Conservation (phyloP, 2,329 filamentous ascomycete species). For the Myriosclerotinia duriaeana region DNA sequence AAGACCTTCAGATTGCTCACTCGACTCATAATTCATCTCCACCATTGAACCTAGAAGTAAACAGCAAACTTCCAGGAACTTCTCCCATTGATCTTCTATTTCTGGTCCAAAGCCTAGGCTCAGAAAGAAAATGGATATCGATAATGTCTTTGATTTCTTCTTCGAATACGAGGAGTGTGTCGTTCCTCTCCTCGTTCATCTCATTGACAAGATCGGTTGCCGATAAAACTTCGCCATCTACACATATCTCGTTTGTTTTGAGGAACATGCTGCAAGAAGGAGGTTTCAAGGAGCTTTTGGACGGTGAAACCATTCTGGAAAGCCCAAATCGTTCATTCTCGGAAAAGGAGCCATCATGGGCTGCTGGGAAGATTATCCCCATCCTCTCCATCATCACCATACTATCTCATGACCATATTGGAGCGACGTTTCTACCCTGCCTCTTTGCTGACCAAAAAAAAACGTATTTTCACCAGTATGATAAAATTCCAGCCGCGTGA, state of each 20-base stretch:
- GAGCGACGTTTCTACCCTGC: neutral
- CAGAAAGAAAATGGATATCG: neutral
- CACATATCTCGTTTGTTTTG: neutral
- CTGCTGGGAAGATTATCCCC: neutral
- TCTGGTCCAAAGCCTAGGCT: neutral
- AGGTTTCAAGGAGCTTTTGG: no score
- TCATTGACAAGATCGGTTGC: neutral
- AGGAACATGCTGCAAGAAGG: neutral
- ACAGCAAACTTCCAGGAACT: neutral
- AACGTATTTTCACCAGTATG: neutral
- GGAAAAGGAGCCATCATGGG: conserved; percentile 2
- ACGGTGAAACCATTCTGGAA: neutral
- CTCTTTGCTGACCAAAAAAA: neutral
- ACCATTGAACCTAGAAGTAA: neutral
- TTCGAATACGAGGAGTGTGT: neutral
- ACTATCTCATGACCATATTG: conserved; percentile 12
- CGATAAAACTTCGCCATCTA: neutral
- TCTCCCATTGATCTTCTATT: no score
- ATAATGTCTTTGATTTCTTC: neutral
- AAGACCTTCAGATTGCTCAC: neutral
- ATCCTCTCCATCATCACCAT: neutral
- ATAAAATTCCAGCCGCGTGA: neutral
- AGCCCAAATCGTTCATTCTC: neutral
- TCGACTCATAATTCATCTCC: neutral
- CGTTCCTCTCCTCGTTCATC: neutral